Evolutionary conservation across 768 basidiomycete species (phyloP), one percentile per base, ranked within the genome.

Genomic region (Lactifluus volemus): DNA sequence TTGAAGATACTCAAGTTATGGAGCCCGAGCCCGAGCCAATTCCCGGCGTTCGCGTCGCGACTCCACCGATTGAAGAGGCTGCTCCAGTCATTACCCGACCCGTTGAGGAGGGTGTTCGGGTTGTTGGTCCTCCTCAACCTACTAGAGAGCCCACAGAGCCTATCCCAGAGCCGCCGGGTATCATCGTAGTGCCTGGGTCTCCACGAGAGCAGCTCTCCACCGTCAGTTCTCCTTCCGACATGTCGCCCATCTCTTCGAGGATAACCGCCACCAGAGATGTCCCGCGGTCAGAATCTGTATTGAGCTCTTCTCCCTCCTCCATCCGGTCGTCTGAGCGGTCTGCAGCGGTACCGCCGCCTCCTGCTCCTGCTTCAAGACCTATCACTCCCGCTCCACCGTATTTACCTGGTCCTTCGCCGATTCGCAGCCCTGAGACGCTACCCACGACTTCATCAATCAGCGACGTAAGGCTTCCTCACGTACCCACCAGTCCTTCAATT

Each of bases 401-500:
- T 5, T 41, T 66, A 11, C 71, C 72, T 6, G 67, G 63, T 49
- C 66, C 69, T n/a, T 69, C 68, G 14, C 70, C 69, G 9, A 68
- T 68, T 32, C 50, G 49, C 4, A 34, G 32, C 4, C 12, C 34
- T 36, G 34, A 36, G 1, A 62, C 73, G 15, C 68, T 72, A 7
- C 64, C 70, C 7, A 57, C 68, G 15, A 58, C 70, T 66, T 47
- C 65, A 12, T 53, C 63, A 0, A 39, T 59, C 17, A 58, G 63
- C 3, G 64, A 65, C 3, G 9, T 11, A 38, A 38, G 38, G 9
- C 38, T 11, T 38, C 38, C 38, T 38, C 38, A 11, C 9, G 38
- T 38, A 61, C 55, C 67, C 59, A 73, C 70, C 19, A 79, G 38
- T 38, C 38, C 78, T 53, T 72, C 78, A 44, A 63, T 79, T 60